These are phyloP conservation scores for Coemansia sp. DNA, from an alignment of 371 early-diverging fungal species.

Conservation along the genomic window DNA sequence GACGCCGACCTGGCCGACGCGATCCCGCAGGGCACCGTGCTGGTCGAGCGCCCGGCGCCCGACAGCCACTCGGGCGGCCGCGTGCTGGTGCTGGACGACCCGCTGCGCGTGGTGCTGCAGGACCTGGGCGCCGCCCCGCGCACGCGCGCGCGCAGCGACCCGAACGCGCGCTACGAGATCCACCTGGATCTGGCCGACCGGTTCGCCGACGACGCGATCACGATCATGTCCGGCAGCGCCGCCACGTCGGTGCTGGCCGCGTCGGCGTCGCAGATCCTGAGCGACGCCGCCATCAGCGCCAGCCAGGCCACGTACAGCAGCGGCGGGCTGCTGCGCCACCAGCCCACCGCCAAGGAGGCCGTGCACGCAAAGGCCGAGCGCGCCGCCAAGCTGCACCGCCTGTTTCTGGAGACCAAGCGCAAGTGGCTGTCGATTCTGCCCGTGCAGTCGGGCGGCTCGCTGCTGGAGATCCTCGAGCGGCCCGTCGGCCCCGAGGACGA, in stretches of 20 bases:
- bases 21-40: constrained; percentile 51
- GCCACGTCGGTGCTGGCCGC: constrained; percentile 48
- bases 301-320: constrained; percentile 49
- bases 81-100: constrained; percentile 61
- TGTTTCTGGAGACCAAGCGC: constrained; percentile 89
- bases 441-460: constrained; percentile 75
- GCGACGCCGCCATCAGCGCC: constrained; percentile 50
- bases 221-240: constrained; percentile 53
- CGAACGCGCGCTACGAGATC: constrained; percentile 64
- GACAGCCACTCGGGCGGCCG: constrained; percentile 23
- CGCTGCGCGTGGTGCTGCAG: constrained; percentile 71
- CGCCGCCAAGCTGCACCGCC: constrained; percentile 56
- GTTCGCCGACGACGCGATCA: constrained; percentile 58
- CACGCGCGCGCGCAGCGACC: constrained; percentile 51
- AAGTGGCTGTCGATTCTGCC: constrained; percentile 77
- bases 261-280: constrained; percentile 50
- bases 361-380: constrained; percentile 52
- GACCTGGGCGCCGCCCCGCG: constrained; percentile 83
- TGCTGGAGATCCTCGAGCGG: constrained; percentile 80
- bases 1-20: constrained; percentile 50
- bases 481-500: constrained; percentile 76
- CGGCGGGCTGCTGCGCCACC: constrained; percentile 48
- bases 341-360: constrained; percentile 59
- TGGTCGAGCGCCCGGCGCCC: constrained; percentile 45
- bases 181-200: constrained; percentile 69